Evolutionary conservation across 495 filamentous ascomycete species (phyloP), one percentile per base, ranked within the genome.

Genomic region (Aspergillus kassunensis): DNA sequence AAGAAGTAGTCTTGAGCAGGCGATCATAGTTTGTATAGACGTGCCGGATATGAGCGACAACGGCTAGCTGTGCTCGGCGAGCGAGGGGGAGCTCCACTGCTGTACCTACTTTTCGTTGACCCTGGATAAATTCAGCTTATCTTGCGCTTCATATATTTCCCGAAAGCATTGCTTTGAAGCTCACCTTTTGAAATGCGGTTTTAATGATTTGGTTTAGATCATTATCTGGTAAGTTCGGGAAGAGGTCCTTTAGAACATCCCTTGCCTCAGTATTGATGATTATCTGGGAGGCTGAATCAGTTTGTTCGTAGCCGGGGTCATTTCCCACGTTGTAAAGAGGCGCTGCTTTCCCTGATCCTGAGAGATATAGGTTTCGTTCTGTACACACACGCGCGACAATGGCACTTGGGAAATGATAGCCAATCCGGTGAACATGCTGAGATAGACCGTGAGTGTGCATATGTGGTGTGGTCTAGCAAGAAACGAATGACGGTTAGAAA

Each of bases 11-110:
- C 51, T 75, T 82, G 21, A 97, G 73, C 23, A 95, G 73, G 54
- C 79, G 70, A 68, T 97, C 91, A 66, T 97, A 97, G 54, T 88
- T 76, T 15, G 91, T 97, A 65, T 95, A 89, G 24, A 71, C 74
- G 62, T 97, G 91, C 31, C 91, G 80, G 58, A 96, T 89, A 66
- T 95, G 88, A 47, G 91, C 90, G 57, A 87, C 79, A 7, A 90
- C 88, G 1, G 91, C 91, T 37, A 96, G 78, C 56, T 92, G 87
- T 11, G 87, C 87, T 52, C 90, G 81, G 20, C 86, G 83, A 44
- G 85, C 80, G 27, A 96, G 72, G 29, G 82, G 73, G 44, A 92
- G 64, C 44, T 86, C 74, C 39, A 71, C 62, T 27, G 80, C 83
- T 37, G 84, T 84, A 47, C 91, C 91, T 44, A 96, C 89, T 61